Evolutionary conservation across 192 early-diverging fungal genomes (phyloP), one percentile per base, ranked within the genome.

Genomic region (Jimgerdemannia lactiflua): DNA sequence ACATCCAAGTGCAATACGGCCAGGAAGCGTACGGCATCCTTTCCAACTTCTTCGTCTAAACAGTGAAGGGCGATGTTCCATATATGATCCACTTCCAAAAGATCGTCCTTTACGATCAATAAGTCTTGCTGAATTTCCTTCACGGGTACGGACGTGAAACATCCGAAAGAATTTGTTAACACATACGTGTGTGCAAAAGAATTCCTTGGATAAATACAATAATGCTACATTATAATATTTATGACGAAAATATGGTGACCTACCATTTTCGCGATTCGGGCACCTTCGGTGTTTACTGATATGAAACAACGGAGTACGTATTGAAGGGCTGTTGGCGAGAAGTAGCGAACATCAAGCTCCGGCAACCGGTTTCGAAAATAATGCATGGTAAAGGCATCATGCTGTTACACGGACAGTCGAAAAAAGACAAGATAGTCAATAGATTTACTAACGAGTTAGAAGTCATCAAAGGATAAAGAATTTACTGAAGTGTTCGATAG

Each of bases 21-120:
- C 43, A 86, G 70, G n/a, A 80, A 71, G 3, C 75, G 77, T 4
- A 70, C 81, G 1, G 84, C 84, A 69, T 79, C 67, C 19, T 71
- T 59, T 8, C 84, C 84, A 4, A 86, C 84, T 42, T 63, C 59
- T 20, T 82, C 77, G 18, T 71, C 67, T 29, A 70, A 70, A 20
- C 82, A 77, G 42, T 75, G 77, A 7, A 86, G 74, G 0, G 84
- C 84, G 39, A 86, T 81, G 11, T 81, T 78, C 84, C 84, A 86
- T 43, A 86, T 81, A 67, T 83, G 71, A 42, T 86, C 79, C 73
- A 81, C 81, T 69, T 80, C 84, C 43, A 75, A 72, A 4, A 86
- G 71, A 7, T 82, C 78, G 2, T 71, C 77, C n/a, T 79, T 63
- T 7, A 86, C 72, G 3, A 76, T 39, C 18, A 83, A 72, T 17